Base-by-base conservation (phyloP, 2,329 filamentous ascomycete species). In the Pseudophaeomoniella oleicola region DNA sequence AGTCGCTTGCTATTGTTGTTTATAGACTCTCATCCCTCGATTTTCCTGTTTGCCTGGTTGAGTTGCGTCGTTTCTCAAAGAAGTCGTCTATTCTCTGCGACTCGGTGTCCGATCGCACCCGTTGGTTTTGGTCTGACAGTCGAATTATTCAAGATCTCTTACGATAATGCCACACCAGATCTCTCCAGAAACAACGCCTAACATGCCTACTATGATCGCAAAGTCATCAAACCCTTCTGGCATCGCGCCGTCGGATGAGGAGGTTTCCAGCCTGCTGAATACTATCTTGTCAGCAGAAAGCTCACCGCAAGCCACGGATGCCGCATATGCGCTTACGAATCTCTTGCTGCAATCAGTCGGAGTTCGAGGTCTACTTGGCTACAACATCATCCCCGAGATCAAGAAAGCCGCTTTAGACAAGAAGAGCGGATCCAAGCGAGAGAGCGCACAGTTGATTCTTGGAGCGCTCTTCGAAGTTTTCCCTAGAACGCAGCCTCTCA, bases 391-490 rank as follows among this genome's bases (percentile, higher is more conserved):
- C 33, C 66, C 70, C 15, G 69, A 73, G 44, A 67, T 79, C 50
- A 73, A 73, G 53, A 81, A 93, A 69, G 84, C 83, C 27, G 86
- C 88, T 3, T 64, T 69, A 49, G 86, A 96, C 64, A 98, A 96
- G 76, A 98, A 98, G 70, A 87, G 78, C 59, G 81, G 80, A 12
- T 71, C 80, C 29, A 75, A 74, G 49, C 74, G 88, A 50, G 90
- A 98, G 64, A 85, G 86, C 52, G 81, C 87, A 46, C 92, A 96
- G 75, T 92, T 94, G 58, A 79, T 93, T 30, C 71, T 96, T 16
- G 90, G 92, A 39, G 88, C 92, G 37, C 67, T 98, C 33, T 88
- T 96, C 51, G 90, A 98, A 67, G 78, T 81, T 30, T 81, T 96
- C 53, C 83, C 86, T 32, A 66, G 75, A 33, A 72, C 77, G 46